A percentile compares a stretch with the other conserved stretches of the same genome.
These are phyloP conservation scores for Penicillium psychrosexuale DNA, from an alignment of 2,329 filamentous ascomycete species.

Conservation along the genomic window DNA sequence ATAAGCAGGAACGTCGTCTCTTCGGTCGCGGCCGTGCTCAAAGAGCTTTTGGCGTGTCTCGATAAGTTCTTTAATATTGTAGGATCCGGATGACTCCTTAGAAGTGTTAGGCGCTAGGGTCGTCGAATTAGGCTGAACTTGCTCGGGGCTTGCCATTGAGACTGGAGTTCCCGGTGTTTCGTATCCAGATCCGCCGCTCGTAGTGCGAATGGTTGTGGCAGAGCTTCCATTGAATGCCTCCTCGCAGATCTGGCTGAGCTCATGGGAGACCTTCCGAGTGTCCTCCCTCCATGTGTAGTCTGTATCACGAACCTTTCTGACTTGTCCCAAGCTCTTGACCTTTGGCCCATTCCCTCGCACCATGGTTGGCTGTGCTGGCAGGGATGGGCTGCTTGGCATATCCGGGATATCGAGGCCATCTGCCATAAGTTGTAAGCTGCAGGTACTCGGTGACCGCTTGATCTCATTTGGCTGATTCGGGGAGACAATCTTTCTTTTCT, in stretches of 20 bases:
- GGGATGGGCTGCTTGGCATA: conserved; percentile 36
- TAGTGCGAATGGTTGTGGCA: conserved; percentile 50
- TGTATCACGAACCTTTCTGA: conserved; percentile 41
- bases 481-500: conserved; percentile 17
- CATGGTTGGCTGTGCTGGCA: conserved; percentile 41
- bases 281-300: conserved; percentile 67
- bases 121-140: conserved; percentile 14
- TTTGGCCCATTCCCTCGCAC: conserved; percentile 34
- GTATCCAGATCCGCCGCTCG: conserved; percentile 41
- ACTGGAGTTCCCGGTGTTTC: conserved; percentile 53
- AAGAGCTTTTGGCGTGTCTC: conserved; percentile 59
- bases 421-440: conserved; percentile 25
- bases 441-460: conserved; percentile 24
- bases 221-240: conserved; percentile 79
- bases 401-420: conserved; percentile 22
- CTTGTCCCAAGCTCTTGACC: conserved; percentile 34
- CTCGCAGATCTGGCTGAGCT: conserved; percentile 85
- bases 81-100: conserved; percentile 50
- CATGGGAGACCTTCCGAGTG: conserved; percentile 75
- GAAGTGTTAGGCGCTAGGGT: conserved; percentile 35
- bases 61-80: conserved; percentile 53
- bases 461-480: conserved; percentile 24
- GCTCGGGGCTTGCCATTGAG: conserved; percentile 35
- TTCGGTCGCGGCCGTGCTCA: conserved; percentile 47
- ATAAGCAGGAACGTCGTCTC: conserved; percentile 47